Evolutionary conservation across 2,329 filamentous ascomycete genomes (phyloP), one percentile per base, ranked within the genome.

Genomic region (Madurella mycetomatis): DNA sequence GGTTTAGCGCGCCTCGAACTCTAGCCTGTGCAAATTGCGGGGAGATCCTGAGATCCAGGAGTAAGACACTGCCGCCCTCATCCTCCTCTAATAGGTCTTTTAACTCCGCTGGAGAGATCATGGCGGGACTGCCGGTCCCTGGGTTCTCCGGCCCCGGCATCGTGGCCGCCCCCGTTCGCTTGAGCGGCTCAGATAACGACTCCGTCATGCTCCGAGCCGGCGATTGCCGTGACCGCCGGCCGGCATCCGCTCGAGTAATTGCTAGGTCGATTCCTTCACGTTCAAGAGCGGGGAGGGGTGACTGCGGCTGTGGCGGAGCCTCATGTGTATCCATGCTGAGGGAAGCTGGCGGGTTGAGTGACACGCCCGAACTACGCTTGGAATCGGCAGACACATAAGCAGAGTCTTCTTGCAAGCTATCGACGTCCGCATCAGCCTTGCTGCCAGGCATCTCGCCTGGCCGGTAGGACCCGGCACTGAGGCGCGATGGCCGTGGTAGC

Each of bases 1-100:
- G 76, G 67, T 95, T 97, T 32, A 99, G 73, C 0, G 92, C 90
- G n/a, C 86, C 86, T 47, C 78, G 74, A 51, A 97, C 88, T 31
- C 88, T 84, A 18, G 88, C 85, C 44, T 82, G 78, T 1, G 85
- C 81, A 66, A 87, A 96, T 61, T 92, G 90, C 17, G 91, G 90
- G 30, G 86, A 89, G 0, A 95, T 91, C 40, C 94, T 84, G 18
- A 97, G 81, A 68, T 99, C 94, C 4, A 99, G 74, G 1, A 97
- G 68, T 32, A 99, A 73, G 0, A 89, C 61, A 1, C 76, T 72
- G 8, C 70, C 65, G 9, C 71, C 64, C 0, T 66, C 52, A 2
- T 70, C 61, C 2, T 65, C 66, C 47, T 79, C 71, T 12, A 90
- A 66, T 41, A 89, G 69, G 9, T 80, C 75, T 57, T 76, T 80